Percentiles rank a stretch among this genome's conserved stretches.
Conservation (phyloP, 169 alveolate species). For the Cryptosporidium felis region DNA sequence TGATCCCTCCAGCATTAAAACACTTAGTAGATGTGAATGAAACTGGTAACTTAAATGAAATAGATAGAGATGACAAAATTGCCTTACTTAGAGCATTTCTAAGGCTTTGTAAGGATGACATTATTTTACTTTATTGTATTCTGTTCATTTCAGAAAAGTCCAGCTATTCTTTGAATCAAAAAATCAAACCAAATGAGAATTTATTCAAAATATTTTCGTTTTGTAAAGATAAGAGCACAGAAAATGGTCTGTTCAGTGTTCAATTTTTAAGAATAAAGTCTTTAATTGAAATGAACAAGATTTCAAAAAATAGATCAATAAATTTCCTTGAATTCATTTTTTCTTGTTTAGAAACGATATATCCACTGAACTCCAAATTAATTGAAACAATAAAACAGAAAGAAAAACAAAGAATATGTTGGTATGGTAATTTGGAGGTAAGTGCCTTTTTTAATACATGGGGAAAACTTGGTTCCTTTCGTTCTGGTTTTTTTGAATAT, state of each 20-base stretch:
- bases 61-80: constrained; percentile 10
- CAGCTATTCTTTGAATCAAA: not conserved
- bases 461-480: not conserved
- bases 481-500: too few relatives aligned
- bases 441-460: constrained; percentile 27
- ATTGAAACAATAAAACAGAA: constrained; percentile 4
- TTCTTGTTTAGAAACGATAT: constrained; percentile 37
- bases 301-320: not conserved
- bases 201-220: constrained; percentile 12
- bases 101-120: constrained; percentile 52
- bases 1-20: constrained; percentile 19
- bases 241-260: not conserved
- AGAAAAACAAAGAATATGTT: constrained; percentile 50
- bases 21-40: not conserved
- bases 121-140: not conserved
- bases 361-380: constrained; percentile 52
- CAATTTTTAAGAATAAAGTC: constrained; percentile 49
- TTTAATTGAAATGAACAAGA: constrained; percentile 2
- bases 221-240: not conserved
- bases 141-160: not conserved
- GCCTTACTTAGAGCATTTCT: constrained; percentile 32
- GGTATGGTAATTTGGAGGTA: not conserved
- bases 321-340: constrained; percentile 1
- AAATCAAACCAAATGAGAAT: not conserved
- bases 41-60: not conserved